Conservation (phyloP, 2,329 filamentous ascomycete species). For the Grosmannia clavigera region DNA sequence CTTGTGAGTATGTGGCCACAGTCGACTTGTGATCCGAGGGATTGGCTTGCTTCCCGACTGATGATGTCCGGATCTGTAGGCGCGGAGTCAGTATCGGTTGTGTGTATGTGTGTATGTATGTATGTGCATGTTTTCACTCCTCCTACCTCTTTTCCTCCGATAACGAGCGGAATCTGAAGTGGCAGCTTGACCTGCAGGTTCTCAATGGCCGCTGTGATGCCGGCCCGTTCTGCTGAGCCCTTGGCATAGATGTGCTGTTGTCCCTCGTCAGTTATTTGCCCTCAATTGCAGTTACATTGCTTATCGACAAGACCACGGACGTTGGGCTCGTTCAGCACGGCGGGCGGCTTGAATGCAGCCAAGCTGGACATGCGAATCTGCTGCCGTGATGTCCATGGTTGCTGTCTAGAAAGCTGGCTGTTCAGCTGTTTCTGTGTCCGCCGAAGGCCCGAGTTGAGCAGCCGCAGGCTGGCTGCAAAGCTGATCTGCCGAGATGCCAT, state of each 20-base stretch:
- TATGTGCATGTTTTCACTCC: not conserved
- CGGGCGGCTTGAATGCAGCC: slow-evolving; percentile 78
- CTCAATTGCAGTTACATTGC: not conserved
- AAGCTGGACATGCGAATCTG: slow-evolving; percentile 40
- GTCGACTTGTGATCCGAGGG: slow-evolving; percentile 66
- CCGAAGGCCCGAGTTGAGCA: slow-evolving; percentile 5
- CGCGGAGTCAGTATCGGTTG: not conserved
- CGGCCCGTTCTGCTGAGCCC: slow-evolving; percentile 65
- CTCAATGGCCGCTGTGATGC: slow-evolving; percentile 62
- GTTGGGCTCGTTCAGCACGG: slow-evolving; percentile 88
- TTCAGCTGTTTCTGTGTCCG: not conserved
- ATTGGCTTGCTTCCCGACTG: slow-evolving; percentile 61
- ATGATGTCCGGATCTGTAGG: slow-evolving; percentile 50
- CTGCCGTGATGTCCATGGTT: slow-evolving; percentile 1
- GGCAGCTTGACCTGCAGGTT: slow-evolving; percentile 55
- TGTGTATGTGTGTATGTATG: not conserved
- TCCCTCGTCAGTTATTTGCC: not conserved
- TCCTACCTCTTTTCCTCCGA: slow-evolving; percentile 66
- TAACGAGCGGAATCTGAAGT: slow-evolving; percentile 67
- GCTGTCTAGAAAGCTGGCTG: not conserved
- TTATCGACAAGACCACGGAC: slow-evolving; percentile 38
- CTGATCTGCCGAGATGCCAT: slow-evolving; percentile 12
- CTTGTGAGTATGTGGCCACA: slow-evolving; percentile 77
- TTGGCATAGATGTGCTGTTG: slow-evolving; percentile 80
- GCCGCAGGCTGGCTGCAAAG: slow-evolving; percentile 5